Conservation (phyloP, 2,329 filamentous ascomycete species). For the Aspergillus pseudoterreus region DNA sequence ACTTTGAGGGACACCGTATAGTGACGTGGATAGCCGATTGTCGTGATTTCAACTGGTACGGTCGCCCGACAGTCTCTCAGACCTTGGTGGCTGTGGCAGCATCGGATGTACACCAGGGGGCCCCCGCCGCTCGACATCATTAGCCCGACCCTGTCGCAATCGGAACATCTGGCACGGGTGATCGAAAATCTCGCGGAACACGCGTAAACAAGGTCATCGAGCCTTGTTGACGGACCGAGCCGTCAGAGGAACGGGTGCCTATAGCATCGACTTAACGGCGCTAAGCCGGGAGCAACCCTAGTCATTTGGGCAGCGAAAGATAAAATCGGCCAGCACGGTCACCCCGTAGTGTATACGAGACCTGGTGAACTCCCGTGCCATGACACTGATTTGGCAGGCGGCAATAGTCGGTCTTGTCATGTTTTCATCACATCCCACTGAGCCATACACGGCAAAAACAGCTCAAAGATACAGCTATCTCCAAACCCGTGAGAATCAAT, state of each 20-base stretch:
- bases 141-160: slow-evolving; percentile 10
- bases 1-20: slow-evolving; percentile 17
- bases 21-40: slow-evolving; percentile 31
- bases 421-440: slow-evolving; percentile 3
- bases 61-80: slow-evolving; percentile 22
- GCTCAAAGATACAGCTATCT: slow-evolving; percentile 3
- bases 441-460: slow-evolving; percentile 5
- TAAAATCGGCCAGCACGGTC: slow-evolving; percentile 15
- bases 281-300: slow-evolving; percentile 14
- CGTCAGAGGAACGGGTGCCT: slow-evolving; percentile 17
- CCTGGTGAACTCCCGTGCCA: background rate
- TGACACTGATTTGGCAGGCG: background rate
- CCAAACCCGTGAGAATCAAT: slow-evolving; percentile 9
- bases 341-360: slow-evolving; percentile 5
- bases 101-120: slow-evolving; percentile 16
- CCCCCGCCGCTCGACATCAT: slow-evolving; percentile 7
- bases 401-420: slow-evolving; percentile 2
- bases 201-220: slow-evolving; percentile 12
- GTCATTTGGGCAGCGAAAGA: slow-evolving; percentile 28
- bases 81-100: slow-evolving; percentile 24
- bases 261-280: slow-evolving; percentile 16
- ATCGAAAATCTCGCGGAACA: slow-evolving; percentile 11
- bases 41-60: slow-evolving; percentile 26
- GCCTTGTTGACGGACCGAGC: slow-evolving; percentile 25
- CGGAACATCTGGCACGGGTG: slow-evolving; percentile 10